A percentile compares a stretch with the other conserved stretches of the same genome.
These are phyloP conservation scores for Sporothrix variecibatus DNA, from an alignment of 2,329 filamentous ascomycete species.

Conservation along the genomic window DNA sequence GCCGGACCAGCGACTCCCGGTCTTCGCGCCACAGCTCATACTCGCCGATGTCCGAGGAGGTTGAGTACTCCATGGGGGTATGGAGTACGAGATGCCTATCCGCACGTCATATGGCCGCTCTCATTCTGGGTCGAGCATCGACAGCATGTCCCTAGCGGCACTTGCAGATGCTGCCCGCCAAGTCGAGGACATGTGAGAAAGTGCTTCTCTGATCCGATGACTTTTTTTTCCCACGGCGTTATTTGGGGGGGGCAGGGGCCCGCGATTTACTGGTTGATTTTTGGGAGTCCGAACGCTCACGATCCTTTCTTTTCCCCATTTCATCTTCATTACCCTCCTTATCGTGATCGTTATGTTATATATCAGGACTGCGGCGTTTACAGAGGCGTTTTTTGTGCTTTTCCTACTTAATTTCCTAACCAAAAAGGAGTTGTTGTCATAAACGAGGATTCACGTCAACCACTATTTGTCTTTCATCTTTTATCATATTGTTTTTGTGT, in stretches of 20 bases:
- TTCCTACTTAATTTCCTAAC: background rate
- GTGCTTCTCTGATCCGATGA: slow-evolving; percentile 1
- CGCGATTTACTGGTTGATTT: slow-evolving; percentile 2
- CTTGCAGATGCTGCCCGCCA: slow-evolving; percentile 20
- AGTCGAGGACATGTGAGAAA: slow-evolving; percentile 23
- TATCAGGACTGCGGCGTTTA: slow-evolving; percentile 11
- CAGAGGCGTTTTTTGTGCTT: background rate
- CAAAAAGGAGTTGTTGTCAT: slow-evolving; percentile 11
- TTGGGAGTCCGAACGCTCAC: background rate
- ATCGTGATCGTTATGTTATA: background rate
- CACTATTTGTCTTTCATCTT: background rate
- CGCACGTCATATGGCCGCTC: slow-evolving; percentile 9
- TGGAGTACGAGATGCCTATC: slow-evolving; percentile 9
- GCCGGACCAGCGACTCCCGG: background rate
- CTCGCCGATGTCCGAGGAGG: background rate
- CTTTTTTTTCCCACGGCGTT: background rate
- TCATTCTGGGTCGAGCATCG: slow-evolving; percentile 12
- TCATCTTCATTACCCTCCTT: background rate
- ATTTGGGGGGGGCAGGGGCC: background rate
- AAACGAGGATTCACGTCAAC: slow-evolving; percentile 10
- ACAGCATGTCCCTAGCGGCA: slow-evolving; percentile 12
- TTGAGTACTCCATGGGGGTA: background rate
- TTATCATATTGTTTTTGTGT: background rate
- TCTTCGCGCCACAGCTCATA: slow-evolving; percentile 12
- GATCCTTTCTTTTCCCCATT: background rate